A percentile compares a stretch with the other conserved stretches of the same genome.
Conservation (phyloP, 2,329 filamentous ascomycete genomes). For the Fusarium scirpi region DNA sequence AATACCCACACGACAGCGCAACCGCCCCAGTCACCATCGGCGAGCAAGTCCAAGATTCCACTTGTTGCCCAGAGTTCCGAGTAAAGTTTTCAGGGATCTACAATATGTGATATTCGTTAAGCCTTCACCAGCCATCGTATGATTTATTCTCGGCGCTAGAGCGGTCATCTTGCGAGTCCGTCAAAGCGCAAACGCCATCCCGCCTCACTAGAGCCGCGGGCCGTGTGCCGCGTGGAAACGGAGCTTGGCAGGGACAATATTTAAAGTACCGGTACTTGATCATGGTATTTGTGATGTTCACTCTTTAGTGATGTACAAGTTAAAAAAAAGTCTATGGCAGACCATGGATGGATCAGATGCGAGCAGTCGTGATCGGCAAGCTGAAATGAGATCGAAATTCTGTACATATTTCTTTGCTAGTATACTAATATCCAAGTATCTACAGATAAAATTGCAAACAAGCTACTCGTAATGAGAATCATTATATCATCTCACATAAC, state of each 20-base stretch:
- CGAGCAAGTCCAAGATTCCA: neutral
- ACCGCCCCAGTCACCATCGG: neutral
- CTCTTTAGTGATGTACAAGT: no score
- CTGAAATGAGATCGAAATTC: neutral
- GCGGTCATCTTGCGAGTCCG: neutral
- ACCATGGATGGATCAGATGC: no score
- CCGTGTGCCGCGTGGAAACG: neutral
- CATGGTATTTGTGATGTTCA: no score
- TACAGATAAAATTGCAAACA: neutral
- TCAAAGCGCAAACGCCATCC: conserved; percentile 7
- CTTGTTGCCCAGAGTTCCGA: neutral
- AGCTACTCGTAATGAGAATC: neutral
- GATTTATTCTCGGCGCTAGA: neutral
- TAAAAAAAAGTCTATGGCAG: no score
- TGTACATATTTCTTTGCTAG: neutral
- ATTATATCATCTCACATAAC: neutral
- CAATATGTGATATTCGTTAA: neutral
- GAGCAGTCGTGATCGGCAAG: no score
- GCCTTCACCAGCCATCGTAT: neutral
- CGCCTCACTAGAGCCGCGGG: neutral
- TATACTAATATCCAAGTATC: neutral
- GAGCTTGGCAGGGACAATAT: neutral
- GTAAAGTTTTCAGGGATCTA: neutral
- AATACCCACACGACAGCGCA: neutral
- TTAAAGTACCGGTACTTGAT: neutral